Base-by-base conservation (phyloP, 225 moss, liverwort and hornwort genomes). In the Polytrichum formosum region DNA sequence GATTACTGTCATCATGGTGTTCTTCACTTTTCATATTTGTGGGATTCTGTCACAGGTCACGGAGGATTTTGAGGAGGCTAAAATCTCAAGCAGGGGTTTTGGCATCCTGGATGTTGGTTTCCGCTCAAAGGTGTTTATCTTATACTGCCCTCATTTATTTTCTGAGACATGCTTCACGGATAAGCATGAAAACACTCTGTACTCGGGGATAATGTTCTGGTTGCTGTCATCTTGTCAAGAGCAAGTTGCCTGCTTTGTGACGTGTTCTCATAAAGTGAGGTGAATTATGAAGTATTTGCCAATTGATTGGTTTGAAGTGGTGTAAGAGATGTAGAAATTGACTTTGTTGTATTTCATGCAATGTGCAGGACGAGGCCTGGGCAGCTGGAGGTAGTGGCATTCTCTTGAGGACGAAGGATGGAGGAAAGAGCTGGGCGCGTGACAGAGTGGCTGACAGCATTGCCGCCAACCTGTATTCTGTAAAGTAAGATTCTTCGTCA, bases 311-410 rank as follows among this genome's bases (percentile, higher is more conserved):
- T 46, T 46, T 16, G 46, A 46, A 46, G 46, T 46, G 0, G 37
- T 10, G 37, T 37, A 10, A 37, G 37, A 9, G 13, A 46, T 46
- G 16, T 46, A 16, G 13, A 0, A 46, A 46, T 46, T 46, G 46
- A 46, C 46, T 46, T 46, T 46, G 46, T 23, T 59, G 6, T 3
- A 5, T 61, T 25, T 18, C 28, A 46, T 46, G 46, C 46, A 21
- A 18, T n/a, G 27, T 77, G 29, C 73, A 86, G 81, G 78, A 86
- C n/a, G 96, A 97, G 82, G 94, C 94, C n/a, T 97, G 96, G 96
- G 96, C 94, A 67, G 94, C 89, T 20, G 92, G 96, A 77, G 96
- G 97, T 63, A 97, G 94, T 67, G 92, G 94, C 61, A 97, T 89
- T 37, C 69, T 94, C 68, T 84, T 97, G 81, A 88, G 94, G 79